Conservation (phyloP, 164 flowering plant species). For the Berberis thunbergii region DNA sequence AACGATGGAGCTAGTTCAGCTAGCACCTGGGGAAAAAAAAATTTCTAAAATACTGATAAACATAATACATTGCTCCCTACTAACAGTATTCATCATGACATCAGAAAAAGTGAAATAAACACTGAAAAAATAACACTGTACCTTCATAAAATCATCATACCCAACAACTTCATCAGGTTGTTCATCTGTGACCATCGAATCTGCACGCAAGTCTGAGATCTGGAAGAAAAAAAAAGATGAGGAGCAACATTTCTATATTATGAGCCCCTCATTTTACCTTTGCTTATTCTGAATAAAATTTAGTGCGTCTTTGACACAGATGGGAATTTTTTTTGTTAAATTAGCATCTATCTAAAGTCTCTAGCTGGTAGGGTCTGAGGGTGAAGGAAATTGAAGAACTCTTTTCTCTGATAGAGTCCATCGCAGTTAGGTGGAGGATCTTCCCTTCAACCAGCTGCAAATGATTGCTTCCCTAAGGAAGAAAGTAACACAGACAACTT, state of each 20-base stretch:
- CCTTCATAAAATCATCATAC: slow-evolving; percentile 69
- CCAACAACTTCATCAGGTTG: slow-evolving; percentile 48
- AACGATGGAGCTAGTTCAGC: slow-evolving; percentile 68
- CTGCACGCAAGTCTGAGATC: slow-evolving; percentile 36
- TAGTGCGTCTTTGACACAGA: background rate
- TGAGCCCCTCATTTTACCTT: background rate
- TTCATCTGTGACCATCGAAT: slow-evolving; percentile 22
- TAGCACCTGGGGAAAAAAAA: slow-evolving; percentile 40
- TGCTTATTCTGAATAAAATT: background rate
- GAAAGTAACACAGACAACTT: too few species aligned
- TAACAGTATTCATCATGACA: background rate
- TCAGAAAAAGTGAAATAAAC: background rate
- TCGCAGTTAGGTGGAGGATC: too few species aligned
- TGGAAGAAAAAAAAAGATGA: slow-evolving; percentile 9
- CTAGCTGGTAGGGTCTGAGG: background rate
- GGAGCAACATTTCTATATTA: background rate
- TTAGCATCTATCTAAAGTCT: background rate
- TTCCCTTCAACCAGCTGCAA: too few species aligned
- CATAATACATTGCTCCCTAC: background rate
- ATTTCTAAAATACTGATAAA: background rate
- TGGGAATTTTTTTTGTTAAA: background rate
- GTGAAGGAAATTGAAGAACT: background rate
- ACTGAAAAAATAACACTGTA: slow-evolving; percentile 14
- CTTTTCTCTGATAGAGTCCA: background rate
- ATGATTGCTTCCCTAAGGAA: too few species aligned